Evolutionary conservation across 768 basidiomycete species (phyloP).

Genomic region (Tylopilus balloui): DNA sequence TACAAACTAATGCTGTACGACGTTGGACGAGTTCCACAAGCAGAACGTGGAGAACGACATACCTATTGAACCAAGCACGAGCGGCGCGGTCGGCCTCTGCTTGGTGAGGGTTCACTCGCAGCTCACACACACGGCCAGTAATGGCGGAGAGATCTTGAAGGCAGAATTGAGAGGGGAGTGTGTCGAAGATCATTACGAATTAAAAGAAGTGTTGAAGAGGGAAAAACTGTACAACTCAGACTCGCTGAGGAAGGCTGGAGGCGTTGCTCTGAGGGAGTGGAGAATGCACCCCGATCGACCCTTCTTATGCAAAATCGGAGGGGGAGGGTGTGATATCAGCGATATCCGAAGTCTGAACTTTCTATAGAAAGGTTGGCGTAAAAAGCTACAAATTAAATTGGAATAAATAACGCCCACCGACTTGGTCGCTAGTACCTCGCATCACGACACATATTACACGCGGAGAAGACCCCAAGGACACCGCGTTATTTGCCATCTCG

Average conservation of each 20-base stretch:
- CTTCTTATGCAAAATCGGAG: slow-evolving; percentile 30
- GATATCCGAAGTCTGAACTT: slow-evolving; percentile 18
- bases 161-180: slow-evolving; percentile 35
- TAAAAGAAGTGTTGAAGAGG: slow-evolving; percentile 10
- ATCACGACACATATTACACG: slow-evolving; percentile 32
- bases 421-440: slow-evolving; percentile 26
- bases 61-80: slow-evolving; percentile 35
- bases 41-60: not conserved
- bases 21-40: not conserved
- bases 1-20: slow-evolving; percentile 30
- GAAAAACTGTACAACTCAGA: slow-evolving; percentile 23
- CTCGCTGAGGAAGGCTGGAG: slow-evolving; percentile 22
- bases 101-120: slow-evolving; percentile 32
- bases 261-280: slow-evolving; percentile 6
- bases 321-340: slow-evolving; percentile 16
- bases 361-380: slow-evolving; percentile 19
- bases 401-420: slow-evolving; percentile 24
- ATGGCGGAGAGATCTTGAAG: slow-evolving; percentile 35
- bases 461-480: slow-evolving; percentile 29
- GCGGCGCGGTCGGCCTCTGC: slow-evolving; percentile 32
- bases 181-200: slow-evolving; percentile 27
- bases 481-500: slow-evolving; percentile 22
- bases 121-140: slow-evolving; percentile 34
- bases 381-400: slow-evolving; percentile 28
- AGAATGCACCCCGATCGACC: slow-evolving; percentile 3